Conservation (phyloP, 2,329 filamentous ascomycete species). For the Pseudohalonectria lignicola region DNA sequence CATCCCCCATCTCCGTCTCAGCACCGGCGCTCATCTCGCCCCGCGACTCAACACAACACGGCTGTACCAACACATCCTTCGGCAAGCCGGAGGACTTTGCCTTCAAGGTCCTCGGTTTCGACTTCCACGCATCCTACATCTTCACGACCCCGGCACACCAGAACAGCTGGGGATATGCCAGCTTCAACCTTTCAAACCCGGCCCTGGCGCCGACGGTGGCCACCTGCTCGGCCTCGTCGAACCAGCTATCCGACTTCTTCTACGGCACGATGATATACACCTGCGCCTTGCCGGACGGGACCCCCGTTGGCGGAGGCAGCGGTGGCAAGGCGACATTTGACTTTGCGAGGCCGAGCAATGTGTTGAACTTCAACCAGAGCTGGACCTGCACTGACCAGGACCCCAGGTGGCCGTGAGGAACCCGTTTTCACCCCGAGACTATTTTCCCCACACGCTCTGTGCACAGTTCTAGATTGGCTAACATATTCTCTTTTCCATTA, state of each 20-base stretch:
- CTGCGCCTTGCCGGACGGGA: slow-evolving; percentile 22
- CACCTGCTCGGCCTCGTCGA: slow-evolving; percentile 28
- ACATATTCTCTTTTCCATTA: neutral
- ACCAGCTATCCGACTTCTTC: slow-evolving; percentile 35
- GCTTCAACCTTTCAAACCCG: slow-evolving; percentile 38
- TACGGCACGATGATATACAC: slow-evolving; percentile 32
- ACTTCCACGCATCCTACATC: slow-evolving; percentile 35
- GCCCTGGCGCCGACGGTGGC: slow-evolving; percentile 19
- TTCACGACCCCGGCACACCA: slow-evolving; percentile 42
- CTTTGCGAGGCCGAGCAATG: slow-evolving; percentile 23
- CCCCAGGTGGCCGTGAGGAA: slow-evolving; percentile 22
- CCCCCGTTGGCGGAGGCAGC: slow-evolving; percentile 8
- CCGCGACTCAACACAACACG: slow-evolving; percentile 7
- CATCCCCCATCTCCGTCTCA: neutral
- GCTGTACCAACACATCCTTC: slow-evolving; percentile 21
- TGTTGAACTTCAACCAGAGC: slow-evolving; percentile 33
- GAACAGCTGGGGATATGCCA: slow-evolving; percentile 32
- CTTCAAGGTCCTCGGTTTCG: slow-evolving; percentile 24
- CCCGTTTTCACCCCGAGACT: neutral
- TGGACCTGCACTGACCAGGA: slow-evolving; percentile 33
- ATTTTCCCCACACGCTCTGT: too few relatives aligned
- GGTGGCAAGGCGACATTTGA: slow-evolving; percentile 22
- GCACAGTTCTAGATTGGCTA: too few relatives aligned
- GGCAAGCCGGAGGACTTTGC: slow-evolving; percentile 12
- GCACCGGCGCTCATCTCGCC: neutral